Percentiles rank a stretch among this genome's conserved stretches.
phyloP scores from a whole-genome alignment of 1,284 basidiomycete species.

The Ceratobasidium sp. region DNA sequence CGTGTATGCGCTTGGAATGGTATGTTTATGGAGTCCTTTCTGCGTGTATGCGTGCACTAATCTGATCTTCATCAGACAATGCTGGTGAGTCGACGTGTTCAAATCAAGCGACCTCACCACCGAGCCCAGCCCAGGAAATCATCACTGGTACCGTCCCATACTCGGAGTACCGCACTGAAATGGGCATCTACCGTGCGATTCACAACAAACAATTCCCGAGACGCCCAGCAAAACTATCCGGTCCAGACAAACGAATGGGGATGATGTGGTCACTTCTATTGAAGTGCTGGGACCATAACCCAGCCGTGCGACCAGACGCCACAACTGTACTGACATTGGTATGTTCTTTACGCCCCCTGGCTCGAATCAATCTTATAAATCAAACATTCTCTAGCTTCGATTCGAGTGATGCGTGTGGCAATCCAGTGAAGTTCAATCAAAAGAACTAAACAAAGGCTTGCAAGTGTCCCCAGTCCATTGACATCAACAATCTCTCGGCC shows the following conservation, averaged over 20 bases:
- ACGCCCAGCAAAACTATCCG: not conserved
- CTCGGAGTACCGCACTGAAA: not conserved
- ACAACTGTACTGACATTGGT: too few species aligned
- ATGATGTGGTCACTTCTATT: not conserved
- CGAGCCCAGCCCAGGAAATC: not conserved
- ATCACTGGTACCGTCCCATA: not conserved
- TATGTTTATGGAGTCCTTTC: not conserved
- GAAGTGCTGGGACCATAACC: not conserved
- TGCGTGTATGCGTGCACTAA: too few species aligned
- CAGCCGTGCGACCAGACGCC: not conserved
- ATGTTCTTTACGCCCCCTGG: too few species aligned
- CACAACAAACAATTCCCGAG: not conserved
- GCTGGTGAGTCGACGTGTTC: not conserved
- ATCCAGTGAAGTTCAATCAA: too few species aligned
- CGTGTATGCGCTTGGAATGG: slow-evolving; percentile 10
- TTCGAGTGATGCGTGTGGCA: too few species aligned
- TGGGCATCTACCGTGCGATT: not conserved
- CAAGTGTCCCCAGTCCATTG: too few species aligned
- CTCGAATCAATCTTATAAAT: too few species aligned
- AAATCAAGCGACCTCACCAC: not conserved
- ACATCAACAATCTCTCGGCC: too few species aligned
- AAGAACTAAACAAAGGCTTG: too few species aligned
- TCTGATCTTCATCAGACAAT: not conserved
- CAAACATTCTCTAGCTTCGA: too few species aligned
- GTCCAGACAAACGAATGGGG: too few species aligned